Percentiles rank a stretch among this genome's conserved stretches.
These are phyloP conservation scores for Pseudocercospora ulei DNA, from an alignment of 2,329 filamentous ascomycete genomes.

Conservation along the genomic window DNA sequence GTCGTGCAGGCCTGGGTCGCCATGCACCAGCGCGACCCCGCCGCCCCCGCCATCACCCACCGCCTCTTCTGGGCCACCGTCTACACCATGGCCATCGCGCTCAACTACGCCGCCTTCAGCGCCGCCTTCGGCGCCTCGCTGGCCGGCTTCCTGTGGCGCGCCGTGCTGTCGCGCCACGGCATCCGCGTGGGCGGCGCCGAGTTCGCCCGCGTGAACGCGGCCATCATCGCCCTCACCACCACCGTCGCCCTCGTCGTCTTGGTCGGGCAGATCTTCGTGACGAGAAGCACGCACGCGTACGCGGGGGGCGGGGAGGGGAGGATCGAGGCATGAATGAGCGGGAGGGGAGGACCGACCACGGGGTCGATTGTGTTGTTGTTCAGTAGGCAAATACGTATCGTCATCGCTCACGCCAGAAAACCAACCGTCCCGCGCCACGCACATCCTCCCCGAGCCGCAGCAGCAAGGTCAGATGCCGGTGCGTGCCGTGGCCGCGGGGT, in stretches of 20 bases:
- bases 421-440: too few relatives aligned
- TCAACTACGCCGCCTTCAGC: constrained; percentile 67
- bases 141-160: constrained; percentile 62
- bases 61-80: constrained; percentile 64
- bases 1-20: constrained; percentile 59
- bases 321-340: background rate
- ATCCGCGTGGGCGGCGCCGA: constrained; percentile 55
- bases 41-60: constrained; percentile 47
- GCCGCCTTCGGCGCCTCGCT: constrained; percentile 61
- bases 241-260: constrained; percentile 53
- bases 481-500: too few relatives aligned
- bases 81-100: constrained; percentile 63
- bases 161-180: constrained; percentile 58
- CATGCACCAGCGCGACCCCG: constrained; percentile 45
- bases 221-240: constrained; percentile 62
- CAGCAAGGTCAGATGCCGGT: too few relatives aligned
- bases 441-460: too few relatives aligned
- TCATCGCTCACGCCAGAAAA: too few relatives aligned
- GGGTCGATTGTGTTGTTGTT: too few relatives aligned
- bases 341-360: too few relatives aligned
- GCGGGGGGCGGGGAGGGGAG: too few relatives aligned
- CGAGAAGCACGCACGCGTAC: constrained; percentile 39
- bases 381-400: too few relatives aligned
- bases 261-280: constrained; percentile 55
- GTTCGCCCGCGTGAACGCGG: constrained; percentile 59